phyloP scores from a whole-genome alignment of 257 asterid genomes.

The Jacaranda mimosifolia region DNA sequence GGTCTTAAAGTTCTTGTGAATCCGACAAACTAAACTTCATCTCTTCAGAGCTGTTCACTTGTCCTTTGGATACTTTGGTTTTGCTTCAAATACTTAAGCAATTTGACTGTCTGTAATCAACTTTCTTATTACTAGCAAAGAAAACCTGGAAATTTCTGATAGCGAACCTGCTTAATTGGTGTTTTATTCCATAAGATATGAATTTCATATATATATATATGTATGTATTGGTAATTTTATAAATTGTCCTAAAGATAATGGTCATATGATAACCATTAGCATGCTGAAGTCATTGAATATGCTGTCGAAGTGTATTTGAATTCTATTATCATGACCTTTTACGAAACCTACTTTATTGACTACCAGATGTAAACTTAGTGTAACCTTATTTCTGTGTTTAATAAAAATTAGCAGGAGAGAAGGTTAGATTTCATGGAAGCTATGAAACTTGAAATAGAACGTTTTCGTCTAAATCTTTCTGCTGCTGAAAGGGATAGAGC shows the following conservation, averaged over 20 bases:
- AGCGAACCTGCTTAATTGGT: conserved; percentile 13
- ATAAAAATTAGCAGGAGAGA: conserved; percentile 66
- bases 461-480: conserved; percentile 81
- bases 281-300: conserved; percentile 4
- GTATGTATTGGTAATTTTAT: neutral
- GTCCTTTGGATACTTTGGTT: neutral
- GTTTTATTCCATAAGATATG: conserved; percentile 13
- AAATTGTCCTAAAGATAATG: conserved; percentile 13
- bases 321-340: conserved; percentile 21
- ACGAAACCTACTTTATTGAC: conserved; percentile 18
- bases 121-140: conserved; percentile 3
- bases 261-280: conserved; percentile 26
- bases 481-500: conserved; percentile 98
- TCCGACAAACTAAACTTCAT: neutral
- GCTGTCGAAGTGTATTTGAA: conserved; percentile 20
- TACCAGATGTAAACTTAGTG: conserved; percentile 9
- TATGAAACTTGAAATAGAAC: conserved; percentile 93
- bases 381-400: conserved; percentile 32
- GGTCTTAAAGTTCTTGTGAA: neutral
- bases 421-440: conserved; percentile 78
- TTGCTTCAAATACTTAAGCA: neutral
- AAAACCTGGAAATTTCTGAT: neutral
- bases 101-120: neutral
- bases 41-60: neutral
- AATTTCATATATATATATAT: neutral